Conservation (phyloP, 352 stramenopile species). For the Phytophthora sp. region DNA sequence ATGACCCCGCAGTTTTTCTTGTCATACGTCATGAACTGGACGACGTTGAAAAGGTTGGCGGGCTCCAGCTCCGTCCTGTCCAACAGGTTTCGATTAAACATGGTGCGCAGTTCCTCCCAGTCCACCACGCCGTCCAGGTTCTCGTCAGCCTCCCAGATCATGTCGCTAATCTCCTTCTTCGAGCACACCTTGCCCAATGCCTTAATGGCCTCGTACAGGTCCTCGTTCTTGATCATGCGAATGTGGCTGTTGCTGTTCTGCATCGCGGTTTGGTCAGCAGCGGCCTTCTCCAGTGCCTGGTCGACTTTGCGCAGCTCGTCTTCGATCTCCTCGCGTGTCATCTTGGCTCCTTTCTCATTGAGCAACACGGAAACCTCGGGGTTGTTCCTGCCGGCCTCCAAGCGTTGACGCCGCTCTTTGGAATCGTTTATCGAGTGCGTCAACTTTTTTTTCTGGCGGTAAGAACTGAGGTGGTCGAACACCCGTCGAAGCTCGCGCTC, state of each 20-base stretch:
- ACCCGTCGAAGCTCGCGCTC: slow-evolving; percentile 95
- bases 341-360: slow-evolving; percentile 81
- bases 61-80: slow-evolving; percentile 96
- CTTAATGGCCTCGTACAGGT: slow-evolving; percentile 95
- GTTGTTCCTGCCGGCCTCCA: slow-evolving; percentile 69
- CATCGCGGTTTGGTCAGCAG: slow-evolving; percentile 53
- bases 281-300: slow-evolving; percentile 57
- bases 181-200: slow-evolving; percentile 91
- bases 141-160: slow-evolving; percentile 99
- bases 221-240: slow-evolving; percentile 90
- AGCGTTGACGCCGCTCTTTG: slow-evolving; percentile 63
- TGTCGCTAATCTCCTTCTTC: slow-evolving; percentile 97
- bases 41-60: slow-evolving; percentile 95
- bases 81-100: slow-evolving; percentile 97
- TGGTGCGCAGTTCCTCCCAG: slow-evolving; percentile 95
- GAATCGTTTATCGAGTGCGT: slow-evolving; percentile 42
- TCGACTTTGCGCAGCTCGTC: slow-evolving; percentile 75
- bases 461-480: slow-evolving; percentile 94
- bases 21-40: slow-evolving; percentile 98
- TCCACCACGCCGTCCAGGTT: slow-evolving; percentile 95
- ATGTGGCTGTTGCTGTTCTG: slow-evolving; percentile 50
- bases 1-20: slow-evolving; percentile 95
- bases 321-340: slow-evolving; percentile 82
- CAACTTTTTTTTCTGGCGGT: slow-evolving; percentile 86
- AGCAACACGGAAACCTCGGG: slow-evolving; percentile 76